Evolutionary conservation across 306 rosid species (phyloP).

Genomic region (Fragaria nilgerrensis): DNA sequence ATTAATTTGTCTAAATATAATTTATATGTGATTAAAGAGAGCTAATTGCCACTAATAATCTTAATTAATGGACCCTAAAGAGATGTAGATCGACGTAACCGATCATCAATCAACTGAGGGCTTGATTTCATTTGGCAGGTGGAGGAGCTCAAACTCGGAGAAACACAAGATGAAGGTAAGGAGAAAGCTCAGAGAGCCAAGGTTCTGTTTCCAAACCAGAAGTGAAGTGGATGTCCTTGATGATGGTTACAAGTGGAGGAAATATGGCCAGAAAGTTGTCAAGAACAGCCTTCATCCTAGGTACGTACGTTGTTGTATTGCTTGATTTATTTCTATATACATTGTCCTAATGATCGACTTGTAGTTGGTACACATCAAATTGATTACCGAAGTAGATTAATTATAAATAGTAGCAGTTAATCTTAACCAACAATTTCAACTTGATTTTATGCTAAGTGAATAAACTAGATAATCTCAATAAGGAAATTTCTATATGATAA

Average conservation of each 20-base stretch:
- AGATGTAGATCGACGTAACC: not conserved
- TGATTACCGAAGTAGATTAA: not conserved
- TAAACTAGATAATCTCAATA: not conserved
- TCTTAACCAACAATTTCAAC: not conserved
- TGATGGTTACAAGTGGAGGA: constrained; percentile 99
- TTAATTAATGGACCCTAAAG: not conserved
- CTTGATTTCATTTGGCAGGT: constrained; percentile 46
- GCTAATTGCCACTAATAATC: not conserved
- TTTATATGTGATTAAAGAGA: not conserved
- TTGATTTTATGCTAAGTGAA: not conserved
- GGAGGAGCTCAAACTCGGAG: constrained; percentile 79
- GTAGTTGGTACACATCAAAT: not conserved
- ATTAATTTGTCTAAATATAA: not conserved
- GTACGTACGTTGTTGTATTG: constrained; percentile 26
- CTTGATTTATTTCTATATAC: not conserved
- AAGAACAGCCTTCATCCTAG: constrained; percentile 98
- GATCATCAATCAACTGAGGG: not conserved
- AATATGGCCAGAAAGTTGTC: constrained; percentile 96
- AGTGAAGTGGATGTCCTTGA: constrained; percentile 99
- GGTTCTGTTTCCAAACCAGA: constrained; percentile 97
- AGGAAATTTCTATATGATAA: not conserved
- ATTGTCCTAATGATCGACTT: no score
- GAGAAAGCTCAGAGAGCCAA: constrained; percentile 94
- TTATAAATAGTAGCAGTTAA: no score
- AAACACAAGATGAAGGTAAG: constrained; percentile 87